A percentile compares a stretch with the other conserved stretches of the same genome.
These are phyloP conservation scores for Neurospora sp. DNA, from an alignment of 495 filamentous ascomycete species.

Conservation along the genomic window DNA sequence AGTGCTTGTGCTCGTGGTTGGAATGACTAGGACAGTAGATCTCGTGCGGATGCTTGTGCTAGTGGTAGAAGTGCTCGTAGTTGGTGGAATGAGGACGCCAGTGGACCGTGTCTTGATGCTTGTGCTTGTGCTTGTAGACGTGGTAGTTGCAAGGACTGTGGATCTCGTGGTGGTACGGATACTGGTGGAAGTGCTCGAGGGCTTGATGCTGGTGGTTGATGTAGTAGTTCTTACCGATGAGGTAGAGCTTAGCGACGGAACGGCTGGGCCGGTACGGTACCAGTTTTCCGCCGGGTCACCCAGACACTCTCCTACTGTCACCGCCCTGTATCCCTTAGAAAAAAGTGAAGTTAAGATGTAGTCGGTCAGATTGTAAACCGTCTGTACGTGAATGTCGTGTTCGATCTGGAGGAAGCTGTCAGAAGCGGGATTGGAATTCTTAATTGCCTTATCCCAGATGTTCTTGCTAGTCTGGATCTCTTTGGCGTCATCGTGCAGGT, in stretches of 20 bases:
- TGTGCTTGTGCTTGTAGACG: background rate
- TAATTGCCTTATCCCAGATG: constrained; percentile 53
- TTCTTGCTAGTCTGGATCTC: constrained; percentile 64
- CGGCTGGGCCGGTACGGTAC: constrained; percentile 42
- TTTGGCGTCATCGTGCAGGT: constrained; percentile 48
- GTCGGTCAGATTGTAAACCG: constrained; percentile 64
- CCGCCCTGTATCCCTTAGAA: constrained; percentile 49
- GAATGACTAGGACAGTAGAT: background rate
- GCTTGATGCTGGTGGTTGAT: constrained; percentile 1
- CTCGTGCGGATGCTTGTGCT: background rate
- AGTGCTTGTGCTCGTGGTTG: background rate
- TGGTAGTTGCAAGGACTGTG: background rate
- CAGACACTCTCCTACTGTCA: constrained; percentile 67
- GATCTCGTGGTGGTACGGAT: background rate
- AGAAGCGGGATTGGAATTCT: constrained; percentile 29
- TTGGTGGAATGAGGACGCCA: background rate
- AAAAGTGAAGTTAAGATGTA: constrained; percentile 57
- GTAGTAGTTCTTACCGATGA: background rate
- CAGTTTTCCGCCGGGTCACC: constrained; percentile 60
- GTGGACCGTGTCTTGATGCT: background rate
- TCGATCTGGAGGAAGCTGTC: constrained; percentile 57
- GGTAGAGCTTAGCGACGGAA: background rate
- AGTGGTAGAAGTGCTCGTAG: background rate
- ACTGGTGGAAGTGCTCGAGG: background rate
- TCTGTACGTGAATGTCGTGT: constrained; percentile 73